A percentile compares a stretch with the other conserved stretches of the same genome.
phyloP scores from a whole-genome alignment of 768 basidiomycete species.

The Suillus hirtellus region DNA sequence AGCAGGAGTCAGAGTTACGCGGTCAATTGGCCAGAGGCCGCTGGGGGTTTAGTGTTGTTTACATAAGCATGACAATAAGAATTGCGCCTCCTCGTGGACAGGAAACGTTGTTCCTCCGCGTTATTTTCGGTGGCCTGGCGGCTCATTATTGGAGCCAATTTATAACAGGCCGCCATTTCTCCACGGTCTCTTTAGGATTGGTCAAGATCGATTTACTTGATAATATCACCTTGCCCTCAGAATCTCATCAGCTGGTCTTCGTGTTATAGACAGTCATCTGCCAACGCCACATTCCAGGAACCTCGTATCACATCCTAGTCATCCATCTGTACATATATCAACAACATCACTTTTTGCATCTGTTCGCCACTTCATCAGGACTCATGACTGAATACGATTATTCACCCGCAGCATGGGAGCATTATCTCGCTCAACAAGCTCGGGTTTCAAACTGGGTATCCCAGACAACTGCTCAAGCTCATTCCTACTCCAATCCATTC shows the following conservation, averaged over 20 bases:
- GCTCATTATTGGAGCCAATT: slow-evolving; percentile 8
- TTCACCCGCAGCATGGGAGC: slow-evolving; percentile 54
- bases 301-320: neutral
- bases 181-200: slow-evolving; percentile 8
- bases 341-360: slow-evolving; percentile 10
- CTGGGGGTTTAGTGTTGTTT: neutral
- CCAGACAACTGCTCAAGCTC: slow-evolving; percentile 37
- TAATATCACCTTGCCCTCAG: slow-evolving; percentile 1
- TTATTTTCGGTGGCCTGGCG: slow-evolving; percentile 7
- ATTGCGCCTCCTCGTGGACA: slow-evolving; percentile 12
- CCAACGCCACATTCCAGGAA: slow-evolving; percentile 7
- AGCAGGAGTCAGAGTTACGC: neutral
- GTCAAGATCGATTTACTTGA: slow-evolving; percentile 13
- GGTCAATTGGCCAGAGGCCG: neutral
- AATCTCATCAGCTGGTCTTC: slow-evolving; percentile 1
- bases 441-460: slow-evolving; percentile 53
- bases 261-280: neutral
- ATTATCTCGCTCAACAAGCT: slow-evolving; percentile 45
- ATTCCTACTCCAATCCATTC: slow-evolving; percentile 30
- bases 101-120: slow-evolving; percentile 11
- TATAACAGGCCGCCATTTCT: slow-evolving; percentile 8
- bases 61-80: neutral
- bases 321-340: slow-evolving; percentile 20
- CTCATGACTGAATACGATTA: slow-evolving; percentile 64
- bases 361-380: slow-evolving; percentile 9